phyloP scores from a whole-genome alignment of 73 alveolate species.

The Diophrys appendiculata region DNA sequence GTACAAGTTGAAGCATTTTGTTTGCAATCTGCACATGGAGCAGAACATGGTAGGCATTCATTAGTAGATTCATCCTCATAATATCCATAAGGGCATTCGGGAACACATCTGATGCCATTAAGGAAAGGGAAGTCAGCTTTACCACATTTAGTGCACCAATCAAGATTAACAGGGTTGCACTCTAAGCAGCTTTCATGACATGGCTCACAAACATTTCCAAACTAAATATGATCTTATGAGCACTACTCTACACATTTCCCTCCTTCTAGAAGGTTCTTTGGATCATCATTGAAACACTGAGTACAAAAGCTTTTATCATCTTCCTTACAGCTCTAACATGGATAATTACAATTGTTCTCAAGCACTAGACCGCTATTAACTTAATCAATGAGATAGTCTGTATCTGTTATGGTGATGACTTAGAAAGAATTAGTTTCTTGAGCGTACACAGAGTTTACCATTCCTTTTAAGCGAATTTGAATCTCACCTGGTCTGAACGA shows the following conservation, averaged over 20 bases:
- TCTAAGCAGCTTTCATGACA: conserved; percentile 1
- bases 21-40: not conserved
- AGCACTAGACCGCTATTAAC: not conserved
- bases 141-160: conserved; percentile 14
- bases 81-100: conserved; percentile 6
- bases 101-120: conserved; percentile 5
- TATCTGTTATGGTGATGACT: not conserved
- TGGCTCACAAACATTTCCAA: conserved; percentile 16
- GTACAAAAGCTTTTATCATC: not conserved
- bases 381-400: not conserved
- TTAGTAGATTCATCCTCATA: not conserved
- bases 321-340: not conserved
- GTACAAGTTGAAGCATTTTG: not conserved
- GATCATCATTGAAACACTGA: not conserved
- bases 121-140: not conserved
- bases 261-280: not conserved
- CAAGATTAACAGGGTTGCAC: not conserved
- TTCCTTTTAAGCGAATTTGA: not conserved
- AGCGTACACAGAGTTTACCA: not conserved
- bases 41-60: conserved; percentile 3
- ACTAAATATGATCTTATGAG: conserved; percentile 1
- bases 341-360: conserved; percentile 1
- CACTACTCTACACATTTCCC: not conserved
- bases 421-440: not conserved
- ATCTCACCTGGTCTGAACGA: conserved; percentile 1